Evolutionary conservation across 768 basidiomycete species (phyloP).

Genomic region (Termitomyces sp.): DNA sequence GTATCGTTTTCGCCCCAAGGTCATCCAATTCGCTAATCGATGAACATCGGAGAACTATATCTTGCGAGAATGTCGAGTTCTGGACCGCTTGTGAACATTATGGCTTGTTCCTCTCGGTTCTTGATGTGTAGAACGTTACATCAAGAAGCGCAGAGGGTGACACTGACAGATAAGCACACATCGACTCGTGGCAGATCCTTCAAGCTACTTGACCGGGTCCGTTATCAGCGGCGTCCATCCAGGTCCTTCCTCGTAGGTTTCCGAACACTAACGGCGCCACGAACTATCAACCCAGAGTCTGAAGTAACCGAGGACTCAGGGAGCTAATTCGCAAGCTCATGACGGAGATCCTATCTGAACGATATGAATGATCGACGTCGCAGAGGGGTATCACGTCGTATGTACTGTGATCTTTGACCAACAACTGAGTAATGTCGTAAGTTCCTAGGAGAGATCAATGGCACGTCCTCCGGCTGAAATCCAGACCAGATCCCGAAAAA

Average conservation of each 20-base stretch:
- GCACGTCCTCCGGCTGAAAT: slow-evolving; percentile 3
- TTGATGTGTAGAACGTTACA: slow-evolving; percentile 2
- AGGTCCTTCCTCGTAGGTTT: no score
- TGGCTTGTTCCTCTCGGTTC: no score
- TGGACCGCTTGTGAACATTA: no score
- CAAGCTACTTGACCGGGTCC: slow-evolving; percentile 3
- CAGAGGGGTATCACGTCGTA: neutral
- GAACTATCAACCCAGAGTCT: neutral
- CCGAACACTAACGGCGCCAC: no score
- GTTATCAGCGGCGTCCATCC: slow-evolving; percentile 11
- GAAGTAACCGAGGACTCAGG: neutral
- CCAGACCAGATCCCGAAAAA: neutral
- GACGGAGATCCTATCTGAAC: neutral
- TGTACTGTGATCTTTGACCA: neutral
- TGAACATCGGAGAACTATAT: no score
- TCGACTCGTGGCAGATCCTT: slow-evolving; percentile 8
- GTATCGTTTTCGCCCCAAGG: no score
- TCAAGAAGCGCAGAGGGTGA: neutral
- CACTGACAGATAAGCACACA: slow-evolving; percentile 3
- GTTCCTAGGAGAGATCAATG: neutral
- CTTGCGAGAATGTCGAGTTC: no score
- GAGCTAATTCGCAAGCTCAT: neutral
- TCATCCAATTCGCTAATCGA: no score
- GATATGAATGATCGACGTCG: slow-evolving; percentile 9
- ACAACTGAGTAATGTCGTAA: neutral